phyloP scores from a whole-genome alignment of 805 yeast species.

The Cyberlindnera meyerae region DNA sequence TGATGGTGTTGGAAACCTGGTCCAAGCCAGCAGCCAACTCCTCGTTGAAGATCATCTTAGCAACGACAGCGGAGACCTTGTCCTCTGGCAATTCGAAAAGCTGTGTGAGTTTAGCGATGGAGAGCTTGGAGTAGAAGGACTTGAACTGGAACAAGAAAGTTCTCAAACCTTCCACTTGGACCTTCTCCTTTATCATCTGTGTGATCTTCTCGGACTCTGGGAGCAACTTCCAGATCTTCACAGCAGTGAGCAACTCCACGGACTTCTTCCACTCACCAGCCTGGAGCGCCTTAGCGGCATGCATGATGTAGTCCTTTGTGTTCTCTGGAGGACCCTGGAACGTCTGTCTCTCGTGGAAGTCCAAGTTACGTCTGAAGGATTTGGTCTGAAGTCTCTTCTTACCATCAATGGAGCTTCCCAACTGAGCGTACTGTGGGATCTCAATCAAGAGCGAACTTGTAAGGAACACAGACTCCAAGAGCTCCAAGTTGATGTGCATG shows the following conservation, averaged over 20 bases:
- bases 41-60: slow-evolving; percentile 70
- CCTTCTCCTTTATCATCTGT: slow-evolving; percentile 66
- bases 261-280: slow-evolving; percentile 87
- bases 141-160: slow-evolving; percentile 88
- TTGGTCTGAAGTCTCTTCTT: slow-evolving; percentile 65
- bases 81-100: slow-evolving; percentile 59
- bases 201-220: slow-evolving; percentile 64
- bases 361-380: slow-evolving; percentile 86
- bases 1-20: slow-evolving; percentile 55
- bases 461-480: slow-evolving; percentile 89
- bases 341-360: slow-evolving; percentile 88
- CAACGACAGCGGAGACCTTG: slow-evolving; percentile 57
- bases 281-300: slow-evolving; percentile 84
- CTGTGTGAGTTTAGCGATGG: slow-evolving; percentile 57
- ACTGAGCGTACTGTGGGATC: slow-evolving; percentile 83
- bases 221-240: slow-evolving; percentile 83
- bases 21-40: slow-evolving; percentile 76
- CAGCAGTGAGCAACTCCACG: slow-evolving; percentile 61
- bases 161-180: slow-evolving; percentile 87
- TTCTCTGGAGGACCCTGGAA: slow-evolving; percentile 98
- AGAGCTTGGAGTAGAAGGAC: slow-evolving; percentile 66
- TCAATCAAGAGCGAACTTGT: slow-evolving; percentile 87
- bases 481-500: slow-evolving; percentile 94
- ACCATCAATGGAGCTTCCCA: slow-evolving; percentile 47
- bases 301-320: slow-evolving; percentile 87